Evolutionary conservation across 2,329 filamentous ascomycete species (phyloP), one percentile per base, ranked within the genome.

Genomic region (Paraphoma chrysanthemicola): DNA sequence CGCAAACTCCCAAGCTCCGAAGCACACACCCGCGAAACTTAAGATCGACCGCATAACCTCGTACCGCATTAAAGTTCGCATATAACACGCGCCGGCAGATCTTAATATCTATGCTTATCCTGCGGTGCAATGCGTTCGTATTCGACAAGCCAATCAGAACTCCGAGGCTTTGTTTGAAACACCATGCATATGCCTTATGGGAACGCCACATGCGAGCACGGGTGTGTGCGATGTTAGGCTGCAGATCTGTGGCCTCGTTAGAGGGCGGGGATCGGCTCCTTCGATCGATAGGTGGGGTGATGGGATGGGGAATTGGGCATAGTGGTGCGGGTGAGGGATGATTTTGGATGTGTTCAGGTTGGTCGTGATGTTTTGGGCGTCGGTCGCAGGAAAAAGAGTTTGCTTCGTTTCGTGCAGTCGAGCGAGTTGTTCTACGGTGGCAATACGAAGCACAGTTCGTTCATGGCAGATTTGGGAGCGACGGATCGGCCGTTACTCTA

Each of bases 401-500:
- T 5, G 2, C 23, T 23, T 23, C 23, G 2, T 23, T 5, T 23
- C 23, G 23, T 23, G 23, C 23, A 23, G 23, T 36, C 14, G 33
- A 10, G 33, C 14, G 14, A 36, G 33, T 36, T 14, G 14, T 36
- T 10, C 10, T 36, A 7, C 33, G 10, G 6, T 36, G 3, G 6
- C 33, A 14, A 3, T 7, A 6, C 33, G 33, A 36, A 36, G 9
- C 2, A 42, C 8, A 14, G 12, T 16, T 42, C 39, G 6, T 3
- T 11, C 39, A 16, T 42, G 39, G 39, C 14, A 42, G n/a, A n/a
- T 8, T 17, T 36, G 33, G 33, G 33, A 11, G 33, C 33, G 33
- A 38, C n/a, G 33, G 30, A 41, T 16, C 41, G 43, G 41, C 33
- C 52, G 39, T 56, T 30, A 48, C 39, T 18, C 33, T 49, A 44